Evolutionary conservation across 352 stramenopile species (phyloP).

Genomic region (Phytophthora fragariae): DNA sequence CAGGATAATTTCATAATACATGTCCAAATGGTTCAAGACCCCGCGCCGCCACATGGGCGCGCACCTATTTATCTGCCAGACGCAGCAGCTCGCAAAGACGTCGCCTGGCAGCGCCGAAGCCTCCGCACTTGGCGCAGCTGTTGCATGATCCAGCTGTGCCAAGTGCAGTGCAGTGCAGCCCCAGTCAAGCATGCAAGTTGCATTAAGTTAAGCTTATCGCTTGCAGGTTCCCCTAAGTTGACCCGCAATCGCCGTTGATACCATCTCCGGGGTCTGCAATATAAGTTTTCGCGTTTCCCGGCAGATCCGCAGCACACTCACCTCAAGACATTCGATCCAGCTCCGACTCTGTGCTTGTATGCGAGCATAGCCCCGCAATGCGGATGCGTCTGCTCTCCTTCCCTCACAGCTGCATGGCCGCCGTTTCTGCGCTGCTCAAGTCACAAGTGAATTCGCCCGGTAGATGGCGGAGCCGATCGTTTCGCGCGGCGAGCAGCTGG

Average conservation of each 20-base stretch:
- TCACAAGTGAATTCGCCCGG: slow-evolving; percentile 28
- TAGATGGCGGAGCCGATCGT: slow-evolving; percentile 37
- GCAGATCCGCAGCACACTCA: not conserved
- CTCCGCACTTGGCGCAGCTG: too few relatives aligned
- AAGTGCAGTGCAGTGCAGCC: not conserved
- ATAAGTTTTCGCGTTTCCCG: not conserved
- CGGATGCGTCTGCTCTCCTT: slow-evolving; percentile 25
- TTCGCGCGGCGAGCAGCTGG: slow-evolving; percentile 70
- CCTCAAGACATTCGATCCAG: not conserved
- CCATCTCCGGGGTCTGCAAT: not conserved
- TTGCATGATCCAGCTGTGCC: not conserved
- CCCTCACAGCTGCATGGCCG: slow-evolving; percentile 28
- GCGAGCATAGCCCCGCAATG: not conserved
- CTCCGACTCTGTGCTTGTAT: not conserved
- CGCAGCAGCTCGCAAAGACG: not conserved
- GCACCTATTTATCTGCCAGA: not conserved
- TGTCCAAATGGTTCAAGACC: not conserved
- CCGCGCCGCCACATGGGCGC: not conserved
- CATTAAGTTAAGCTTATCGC: not conserved
- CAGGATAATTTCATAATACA: not conserved
- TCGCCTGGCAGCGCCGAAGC: not conserved
- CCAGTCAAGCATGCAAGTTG: not conserved
- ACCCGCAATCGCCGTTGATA: not conserved
- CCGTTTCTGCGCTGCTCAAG: slow-evolving; percentile 29
- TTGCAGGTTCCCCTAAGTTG: slow-evolving; percentile 1